Percentiles rank a stretch among this genome's conserved stretches.
These are phyloP conservation scores for Paraconiothyrium sp. DNA, from an alignment of 2,329 filamentous ascomycete species.

Conservation along the genomic window DNA sequence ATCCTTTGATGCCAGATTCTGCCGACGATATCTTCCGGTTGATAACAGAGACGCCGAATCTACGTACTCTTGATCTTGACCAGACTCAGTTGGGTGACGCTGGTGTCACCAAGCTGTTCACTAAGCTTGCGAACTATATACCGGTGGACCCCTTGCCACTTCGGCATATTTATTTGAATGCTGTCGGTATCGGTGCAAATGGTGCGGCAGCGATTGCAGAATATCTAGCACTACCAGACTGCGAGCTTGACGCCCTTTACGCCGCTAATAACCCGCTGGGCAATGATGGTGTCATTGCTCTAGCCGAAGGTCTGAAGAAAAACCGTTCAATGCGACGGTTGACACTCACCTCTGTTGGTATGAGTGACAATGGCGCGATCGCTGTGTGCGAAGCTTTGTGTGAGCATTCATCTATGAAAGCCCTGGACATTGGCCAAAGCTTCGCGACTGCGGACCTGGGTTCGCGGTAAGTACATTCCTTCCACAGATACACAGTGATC, in stretches of 20 bases:
- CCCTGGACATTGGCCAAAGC: conserved; percentile 58
- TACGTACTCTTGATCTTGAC: conserved; percentile 64
- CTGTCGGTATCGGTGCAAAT: conserved; percentile 35
- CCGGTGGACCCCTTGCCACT: conserved; percentile 35
- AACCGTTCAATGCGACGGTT: conserved; percentile 39
- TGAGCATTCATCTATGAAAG: conserved; percentile 48
- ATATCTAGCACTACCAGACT: conserved; percentile 37
- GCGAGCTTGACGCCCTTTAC: conserved; percentile 43
- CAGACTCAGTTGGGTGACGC: conserved; percentile 62
- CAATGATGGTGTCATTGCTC: conserved; percentile 26
- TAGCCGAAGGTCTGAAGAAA: conserved; percentile 34
- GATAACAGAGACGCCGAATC: conserved; percentile 54
- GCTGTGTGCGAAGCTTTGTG: conserved; percentile 51
- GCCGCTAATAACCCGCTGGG: conserved; percentile 47
- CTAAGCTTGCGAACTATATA: conserved; percentile 45
- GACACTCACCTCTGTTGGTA: conserved; percentile 56
- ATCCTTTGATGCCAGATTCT: conserved; percentile 57
- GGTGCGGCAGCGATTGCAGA: conserved; percentile 36
- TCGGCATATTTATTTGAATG: conserved; percentile 47
- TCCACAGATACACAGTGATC: not conserved
- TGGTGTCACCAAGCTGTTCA: conserved; percentile 58
- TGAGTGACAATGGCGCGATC: conserved; percentile 52
- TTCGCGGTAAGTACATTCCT: conserved; percentile 20
- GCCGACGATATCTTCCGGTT: conserved; percentile 56
- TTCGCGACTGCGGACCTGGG: conserved; percentile 57